These are phyloP conservation scores for Cytospora schulzeri DNA, from an alignment of 2,329 filamentous ascomycete species.

Conservation along the genomic window DNA sequence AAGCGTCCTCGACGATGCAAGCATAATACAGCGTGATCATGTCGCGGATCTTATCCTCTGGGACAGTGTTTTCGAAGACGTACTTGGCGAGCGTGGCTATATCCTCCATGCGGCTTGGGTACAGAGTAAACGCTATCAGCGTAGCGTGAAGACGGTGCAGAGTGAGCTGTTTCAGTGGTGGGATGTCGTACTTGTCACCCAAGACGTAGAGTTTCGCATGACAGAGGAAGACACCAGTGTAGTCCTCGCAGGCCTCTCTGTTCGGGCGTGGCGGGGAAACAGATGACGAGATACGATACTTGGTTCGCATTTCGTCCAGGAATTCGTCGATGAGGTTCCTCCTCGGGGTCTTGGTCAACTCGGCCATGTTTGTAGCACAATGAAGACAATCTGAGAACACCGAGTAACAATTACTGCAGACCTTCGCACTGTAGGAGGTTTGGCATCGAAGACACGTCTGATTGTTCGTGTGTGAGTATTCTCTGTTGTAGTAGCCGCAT, in stretches of 20 bases:
- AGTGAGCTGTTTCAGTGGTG: slow-evolving; percentile 8
- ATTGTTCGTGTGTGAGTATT: neutral
- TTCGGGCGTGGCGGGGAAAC: slow-evolving; percentile 16
- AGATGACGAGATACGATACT: neutral
- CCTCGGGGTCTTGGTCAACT: too few relatives aligned
- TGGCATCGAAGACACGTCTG: neutral
- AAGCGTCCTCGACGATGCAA: slow-evolving; percentile 26
- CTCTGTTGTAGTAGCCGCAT: neutral
- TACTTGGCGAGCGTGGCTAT: slow-evolving; percentile 15
- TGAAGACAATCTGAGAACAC: neutral
- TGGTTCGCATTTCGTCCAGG: neutral
- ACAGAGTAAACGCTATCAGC: slow-evolving; percentile 20
- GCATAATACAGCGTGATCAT: slow-evolving; percentile 25
- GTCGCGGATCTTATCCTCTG: slow-evolving; percentile 16
- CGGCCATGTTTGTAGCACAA: neutral
- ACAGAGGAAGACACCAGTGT: slow-evolving; percentile 24
- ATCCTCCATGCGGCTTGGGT: slow-evolving; percentile 19
- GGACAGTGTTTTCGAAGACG: slow-evolving; percentile 24
- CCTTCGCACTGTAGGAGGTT: fast-evolving
- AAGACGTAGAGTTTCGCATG: slow-evolving; percentile 29
- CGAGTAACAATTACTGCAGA: fast-evolving
- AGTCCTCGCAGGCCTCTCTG: slow-evolving; percentile 23
- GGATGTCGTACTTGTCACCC: slow-evolving; percentile 27
- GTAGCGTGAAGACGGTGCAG: slow-evolving; percentile 25
- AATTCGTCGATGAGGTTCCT: neutral